Evolutionary conservation across 2,329 filamentous ascomycete species (phyloP).

Genomic region (Rachicladosporium sp.): DNA sequence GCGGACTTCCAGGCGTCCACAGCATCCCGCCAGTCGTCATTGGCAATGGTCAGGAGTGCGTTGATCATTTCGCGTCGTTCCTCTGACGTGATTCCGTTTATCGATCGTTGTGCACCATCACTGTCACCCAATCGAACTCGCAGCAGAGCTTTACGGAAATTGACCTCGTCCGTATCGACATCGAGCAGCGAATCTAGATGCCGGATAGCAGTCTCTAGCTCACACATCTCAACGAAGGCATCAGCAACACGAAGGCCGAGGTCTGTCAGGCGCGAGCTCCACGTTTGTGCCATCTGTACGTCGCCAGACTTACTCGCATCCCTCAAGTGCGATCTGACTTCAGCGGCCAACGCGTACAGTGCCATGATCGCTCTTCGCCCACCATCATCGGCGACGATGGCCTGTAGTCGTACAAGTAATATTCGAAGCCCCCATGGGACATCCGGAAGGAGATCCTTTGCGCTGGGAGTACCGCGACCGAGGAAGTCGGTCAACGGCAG

Average conservation of each 20-base stretch:
- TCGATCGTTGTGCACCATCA: slow-evolving; percentile 23
- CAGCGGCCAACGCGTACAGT: slow-evolving; percentile 64
- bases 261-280: slow-evolving; percentile 61
- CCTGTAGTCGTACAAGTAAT: slow-evolving; percentile 70
- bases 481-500: slow-evolving; percentile 48
- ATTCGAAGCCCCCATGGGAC: slow-evolving; percentile 82
- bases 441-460: slow-evolving; percentile 46
- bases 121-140: slow-evolving; percentile 71
- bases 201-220: slow-evolving; percentile 63
- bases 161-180: slow-evolving; percentile 30
- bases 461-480: slow-evolving; percentile 32
- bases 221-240: slow-evolving; percentile 74
- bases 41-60: slow-evolving; percentile 66
- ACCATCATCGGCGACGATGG: slow-evolving; percentile 73
- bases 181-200: slow-evolving; percentile 52
- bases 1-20: slow-evolving; percentile 45
- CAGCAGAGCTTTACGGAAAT: slow-evolving; percentile 46
- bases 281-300: slow-evolving; percentile 48
- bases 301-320: slow-evolving; percentile 35
- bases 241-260: slow-evolving; percentile 55
- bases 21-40: slow-evolving; percentile 58
- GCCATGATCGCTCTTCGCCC: slow-evolving; percentile 75
- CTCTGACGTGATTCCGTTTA: slow-evolving; percentile 10
- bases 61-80: slow-evolving; percentile 37
- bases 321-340: slow-evolving; percentile 16